Evolutionary conservation across 2,329 filamentous ascomycete genomes (phyloP).

Genomic region (Xylaria sp.): DNA sequence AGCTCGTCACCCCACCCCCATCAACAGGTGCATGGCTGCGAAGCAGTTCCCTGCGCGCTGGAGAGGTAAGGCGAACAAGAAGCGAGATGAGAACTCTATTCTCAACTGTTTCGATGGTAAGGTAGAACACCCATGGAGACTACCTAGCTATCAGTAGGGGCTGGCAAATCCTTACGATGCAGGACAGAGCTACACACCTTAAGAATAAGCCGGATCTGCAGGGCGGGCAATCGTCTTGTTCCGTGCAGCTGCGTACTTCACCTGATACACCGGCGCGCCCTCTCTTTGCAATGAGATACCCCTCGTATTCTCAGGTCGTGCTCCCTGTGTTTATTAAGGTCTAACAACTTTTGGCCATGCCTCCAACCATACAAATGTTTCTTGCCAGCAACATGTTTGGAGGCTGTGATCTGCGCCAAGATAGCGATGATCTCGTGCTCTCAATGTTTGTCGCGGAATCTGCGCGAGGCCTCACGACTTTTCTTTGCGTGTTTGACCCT

Average conservation of each 20-base stretch:
- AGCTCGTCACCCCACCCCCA: constrained; percentile 1
- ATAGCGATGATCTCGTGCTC: constrained; percentile 21
- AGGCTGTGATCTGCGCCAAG: constrained; percentile 33
- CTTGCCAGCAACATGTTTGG: constrained; percentile 16
- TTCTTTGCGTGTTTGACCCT: neutral
- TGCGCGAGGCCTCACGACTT: constrained; percentile 18
- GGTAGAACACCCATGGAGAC: constrained; percentile 15
- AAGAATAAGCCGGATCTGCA: constrained; percentile 32
- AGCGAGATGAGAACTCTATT: constrained; percentile 36
- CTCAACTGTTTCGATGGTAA: constrained; percentile 18
- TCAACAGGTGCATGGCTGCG: constrained; percentile 12
- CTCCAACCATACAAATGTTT: constrained; percentile 17
- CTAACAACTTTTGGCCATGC: constrained; percentile 2
- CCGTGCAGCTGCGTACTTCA: constrained; percentile 31
- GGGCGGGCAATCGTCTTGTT: constrained; percentile 23
- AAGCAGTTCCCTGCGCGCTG: constrained; percentile 11
- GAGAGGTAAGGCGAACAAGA: constrained; percentile 31
- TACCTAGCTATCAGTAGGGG: neutral
- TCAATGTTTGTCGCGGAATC: constrained; percentile 18
- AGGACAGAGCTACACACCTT: constrained; percentile 5
- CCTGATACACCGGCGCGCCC: constrained; percentile 33
- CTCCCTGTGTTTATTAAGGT: constrained; percentile 2
- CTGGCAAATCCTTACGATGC: constrained; percentile 22
- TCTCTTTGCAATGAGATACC: constrained; percentile 18
- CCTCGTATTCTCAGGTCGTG: constrained; percentile 16